phyloP scores from a whole-genome alignment of 148 eudicot species.

The Limonium bicolor region DNA sequence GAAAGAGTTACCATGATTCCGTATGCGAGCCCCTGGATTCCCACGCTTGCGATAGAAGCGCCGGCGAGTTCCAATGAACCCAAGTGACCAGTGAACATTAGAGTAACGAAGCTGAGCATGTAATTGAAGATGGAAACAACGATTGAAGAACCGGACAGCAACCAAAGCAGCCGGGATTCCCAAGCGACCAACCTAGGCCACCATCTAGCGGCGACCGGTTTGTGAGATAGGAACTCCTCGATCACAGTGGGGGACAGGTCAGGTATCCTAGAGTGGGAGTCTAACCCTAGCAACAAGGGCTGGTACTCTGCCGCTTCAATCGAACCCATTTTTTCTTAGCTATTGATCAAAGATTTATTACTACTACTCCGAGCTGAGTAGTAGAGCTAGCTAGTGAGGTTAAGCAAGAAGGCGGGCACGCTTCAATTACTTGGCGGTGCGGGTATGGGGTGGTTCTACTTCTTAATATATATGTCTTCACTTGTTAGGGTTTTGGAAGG shows the following conservation, averaged over 20 bases:
- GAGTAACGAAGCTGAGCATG: slow-evolving; percentile 18
- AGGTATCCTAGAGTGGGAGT: slow-evolving; percentile 2
- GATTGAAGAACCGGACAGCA: slow-evolving; percentile 6
- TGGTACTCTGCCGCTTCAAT: not conserved
- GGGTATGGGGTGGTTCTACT: too few relatives aligned
- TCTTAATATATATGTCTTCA: too few relatives aligned
- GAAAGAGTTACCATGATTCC: slow-evolving; percentile 24
- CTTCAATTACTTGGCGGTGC: too few relatives aligned
- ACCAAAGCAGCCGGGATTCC: slow-evolving; percentile 13
- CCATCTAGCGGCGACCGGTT: slow-evolving; percentile 8
- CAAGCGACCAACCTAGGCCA: slow-evolving; percentile 4
- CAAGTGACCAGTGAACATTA: slow-evolving; percentile 28
- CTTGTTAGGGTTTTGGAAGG: too few relatives aligned
- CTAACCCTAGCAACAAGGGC: slow-evolving; percentile 4
- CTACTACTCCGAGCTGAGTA: too few relatives aligned
- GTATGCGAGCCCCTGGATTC: slow-evolving; percentile 36
- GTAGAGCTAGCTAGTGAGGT: too few relatives aligned
- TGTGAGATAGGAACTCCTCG: slow-evolving; percentile 3
- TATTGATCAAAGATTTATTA: too few relatives aligned
- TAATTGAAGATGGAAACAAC: slow-evolving; percentile 7
- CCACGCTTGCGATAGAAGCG: slow-evolving; percentile 31
- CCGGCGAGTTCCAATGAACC: slow-evolving; percentile 34
- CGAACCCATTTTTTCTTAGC: not conserved
- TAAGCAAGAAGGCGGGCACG: too few relatives aligned
- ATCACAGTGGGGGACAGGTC: not conserved